phyloP scores from a whole-genome alignment of 2,329 filamentous ascomycete genomes.

The Hymenoscyphus repandus region DNA sequence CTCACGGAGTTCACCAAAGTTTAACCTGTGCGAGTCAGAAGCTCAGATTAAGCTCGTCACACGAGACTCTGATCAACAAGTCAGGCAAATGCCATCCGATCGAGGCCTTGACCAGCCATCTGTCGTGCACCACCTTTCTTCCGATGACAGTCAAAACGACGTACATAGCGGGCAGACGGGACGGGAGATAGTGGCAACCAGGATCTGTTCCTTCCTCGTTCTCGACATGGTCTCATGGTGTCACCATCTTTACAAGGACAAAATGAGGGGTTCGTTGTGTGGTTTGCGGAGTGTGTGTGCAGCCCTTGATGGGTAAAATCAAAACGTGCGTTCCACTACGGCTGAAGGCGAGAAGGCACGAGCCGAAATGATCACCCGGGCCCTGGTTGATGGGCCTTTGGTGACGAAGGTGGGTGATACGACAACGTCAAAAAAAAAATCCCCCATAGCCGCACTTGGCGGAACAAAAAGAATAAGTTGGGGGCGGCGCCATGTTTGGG shows the following conservation, averaged over 20 bases:
- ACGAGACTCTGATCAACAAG: no score
- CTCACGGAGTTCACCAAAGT: neutral
- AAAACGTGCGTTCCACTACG: slow-evolving; percentile 16
- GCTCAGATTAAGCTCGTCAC: neutral
- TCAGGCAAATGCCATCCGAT: no score
- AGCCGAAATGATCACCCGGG: slow-evolving; percentile 25
- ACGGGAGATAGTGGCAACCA: neutral
- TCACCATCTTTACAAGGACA: neutral
- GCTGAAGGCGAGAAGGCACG: slow-evolving; percentile 19
- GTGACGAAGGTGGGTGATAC: slow-evolving; percentile 1
- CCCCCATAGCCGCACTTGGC: slow-evolving; percentile 17
- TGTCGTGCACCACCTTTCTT: no score
- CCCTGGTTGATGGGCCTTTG: slow-evolving; percentile 20
- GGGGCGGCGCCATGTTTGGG: neutral
- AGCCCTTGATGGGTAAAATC: slow-evolving; percentile 13
- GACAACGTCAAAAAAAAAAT: slow-evolving; percentile 10
- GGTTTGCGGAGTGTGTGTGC: neutral
- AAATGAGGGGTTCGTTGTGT: slow-evolving; percentile 5
- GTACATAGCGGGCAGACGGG: neutral
- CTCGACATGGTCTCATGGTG: neutral
- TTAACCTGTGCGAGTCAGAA: neutral
- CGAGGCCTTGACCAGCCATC: no score
- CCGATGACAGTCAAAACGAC: no score
- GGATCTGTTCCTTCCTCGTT: neutral
- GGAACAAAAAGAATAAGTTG: slow-evolving; percentile 7